Percentiles rank a stretch among this genome's conserved stretches.
Conservation (phyloP, 306 rosid genomes). For the Cyamopsis tetragonoloba region DNA sequence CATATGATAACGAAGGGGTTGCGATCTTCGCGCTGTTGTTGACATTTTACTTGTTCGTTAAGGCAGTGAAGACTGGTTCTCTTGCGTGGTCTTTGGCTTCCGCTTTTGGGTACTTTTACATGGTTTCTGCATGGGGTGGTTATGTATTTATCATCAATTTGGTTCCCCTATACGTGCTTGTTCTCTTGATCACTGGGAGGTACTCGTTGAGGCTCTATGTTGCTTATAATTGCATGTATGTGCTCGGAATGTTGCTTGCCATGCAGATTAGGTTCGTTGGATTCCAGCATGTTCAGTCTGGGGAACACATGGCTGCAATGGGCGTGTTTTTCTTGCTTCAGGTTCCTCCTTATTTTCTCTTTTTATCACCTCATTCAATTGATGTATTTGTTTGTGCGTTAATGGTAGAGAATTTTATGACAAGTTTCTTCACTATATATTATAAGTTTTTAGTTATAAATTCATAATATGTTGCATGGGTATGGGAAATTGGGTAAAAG, state of each 20-base stretch:
- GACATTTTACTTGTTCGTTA: constrained; percentile 84
- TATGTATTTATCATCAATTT: constrained; percentile 84
- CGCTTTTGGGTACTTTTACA: constrained; percentile 92
- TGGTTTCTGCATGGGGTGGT: constrained; percentile 99
- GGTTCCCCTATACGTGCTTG: constrained; percentile 86
- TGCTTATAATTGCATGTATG: constrained; percentile 89
- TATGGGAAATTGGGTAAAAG: no score
- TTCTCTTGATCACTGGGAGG: constrained; percentile 78
- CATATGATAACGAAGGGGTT: constrained; percentile 96
- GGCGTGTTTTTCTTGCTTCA: constrained; percentile 98
- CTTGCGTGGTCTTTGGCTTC: constrained; percentile 90
- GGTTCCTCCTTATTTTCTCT: constrained; percentile 37
- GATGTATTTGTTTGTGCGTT: neutral
- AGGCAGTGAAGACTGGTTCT: constrained; percentile 91
- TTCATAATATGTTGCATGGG: no score
- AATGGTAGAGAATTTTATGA: neutral
- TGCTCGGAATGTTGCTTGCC: constrained; percentile 92
- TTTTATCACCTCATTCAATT: neutral
- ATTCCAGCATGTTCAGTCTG: constrained; percentile 98
- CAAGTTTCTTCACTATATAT: neutral
- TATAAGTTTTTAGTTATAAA: no score
- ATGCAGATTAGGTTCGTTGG: constrained; percentile 99
- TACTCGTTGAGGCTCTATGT: constrained; percentile 88
- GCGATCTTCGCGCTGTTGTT: constrained; percentile 83
- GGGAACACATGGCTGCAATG: constrained; percentile 99